These are phyloP conservation scores for Calycina herbarum DNA, from an alignment of 2,329 filamentous ascomycete genomes.

Conservation along the genomic window DNA sequence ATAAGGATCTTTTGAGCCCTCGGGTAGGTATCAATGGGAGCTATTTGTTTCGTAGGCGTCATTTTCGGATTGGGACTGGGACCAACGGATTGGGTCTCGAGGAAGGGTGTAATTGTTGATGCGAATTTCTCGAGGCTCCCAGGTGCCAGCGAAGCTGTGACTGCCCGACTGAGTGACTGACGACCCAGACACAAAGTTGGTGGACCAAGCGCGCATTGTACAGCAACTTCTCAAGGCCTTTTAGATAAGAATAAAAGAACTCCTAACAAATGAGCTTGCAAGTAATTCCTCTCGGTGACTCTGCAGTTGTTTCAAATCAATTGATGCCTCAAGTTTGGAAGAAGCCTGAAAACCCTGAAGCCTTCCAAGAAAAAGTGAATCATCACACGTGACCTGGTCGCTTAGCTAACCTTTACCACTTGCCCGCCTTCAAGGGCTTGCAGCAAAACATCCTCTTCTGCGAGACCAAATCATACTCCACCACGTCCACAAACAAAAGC, in stretches of 20 bases:
- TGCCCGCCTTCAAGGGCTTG: conserved; percentile 21
- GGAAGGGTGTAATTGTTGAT: not conserved
- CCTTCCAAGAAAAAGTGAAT: conserved; percentile 3
- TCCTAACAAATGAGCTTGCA: not conserved
- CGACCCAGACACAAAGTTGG: not conserved
- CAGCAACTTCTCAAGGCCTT: not conserved
- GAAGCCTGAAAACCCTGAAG: not conserved
- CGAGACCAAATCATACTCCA: conserved; percentile 32
- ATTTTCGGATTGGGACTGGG: not conserved
- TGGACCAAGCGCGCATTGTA: conserved; percentile 3
- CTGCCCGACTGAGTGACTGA: not conserved
- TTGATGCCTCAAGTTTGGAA: not conserved
- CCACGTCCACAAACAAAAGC: conserved; percentile 35
- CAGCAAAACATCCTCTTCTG: conserved; percentile 36
- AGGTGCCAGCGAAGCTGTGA: not conserved
- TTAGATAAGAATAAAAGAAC: not conserved
- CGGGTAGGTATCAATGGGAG: not conserved
- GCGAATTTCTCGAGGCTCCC: not conserved
- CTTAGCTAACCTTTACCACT: conserved; percentile 24
- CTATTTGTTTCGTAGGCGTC: not conserved
- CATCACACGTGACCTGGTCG: conserved; percentile 14
- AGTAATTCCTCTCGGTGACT: not conserved
- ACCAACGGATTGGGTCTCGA: not conserved
- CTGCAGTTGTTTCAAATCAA: not conserved
- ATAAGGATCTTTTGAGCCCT: not conserved